Base-by-base conservation (phyloP, 768 basidiomycete species). In the Xerocomellus amylosporus region DNA sequence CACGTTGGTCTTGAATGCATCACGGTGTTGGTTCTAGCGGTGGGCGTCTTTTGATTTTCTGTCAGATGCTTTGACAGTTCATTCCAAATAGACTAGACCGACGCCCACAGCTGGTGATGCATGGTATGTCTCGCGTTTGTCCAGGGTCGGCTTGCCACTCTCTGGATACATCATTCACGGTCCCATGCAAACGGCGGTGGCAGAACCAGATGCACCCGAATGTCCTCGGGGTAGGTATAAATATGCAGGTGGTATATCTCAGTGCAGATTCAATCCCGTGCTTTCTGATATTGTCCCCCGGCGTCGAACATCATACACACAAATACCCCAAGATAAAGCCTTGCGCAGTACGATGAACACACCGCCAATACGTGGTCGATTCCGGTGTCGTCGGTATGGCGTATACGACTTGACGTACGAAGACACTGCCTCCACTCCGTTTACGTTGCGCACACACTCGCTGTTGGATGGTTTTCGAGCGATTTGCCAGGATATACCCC, bases 381-480 rank as follows among this genome's bases (percentile, higher is more conserved):
- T 70, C 5, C 55, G 38, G 14, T n/a, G n/a, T 24, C 63, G 49
- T 34, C 61, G 53, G 17, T 44, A 53, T 22, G 65, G 68, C 30
- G 56, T 69, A 15, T 67, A 65, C 40, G 56, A 61, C 42, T 12
- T 69, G 31, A 47, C 47, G 2, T 68, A 65, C 30, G 65, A 69
- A 56, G 58, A 59, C 8, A 0, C 42, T n/a, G 8, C 33, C 2
- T 30, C 48, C 12, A 34, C 38, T 30, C 41, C 51, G 3, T 39
- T 28, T 20, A 36, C 19, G n/a, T 38, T 13, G 26, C 44, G 40
- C 45, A 26, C 55, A 40, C 31, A 22, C 30, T 26, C 50, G 10
- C 30, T 59, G 13, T 41, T 46, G 48, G 47, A 56, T 28, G 24
- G 8, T 17, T 22, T 42, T 30, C 10, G 19, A 30, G 37, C 49